These are phyloP conservation scores for Coccomyxa subellipsoidea DNA, from an alignment of 163 green algal species.

Conservation along the genomic window DNA sequence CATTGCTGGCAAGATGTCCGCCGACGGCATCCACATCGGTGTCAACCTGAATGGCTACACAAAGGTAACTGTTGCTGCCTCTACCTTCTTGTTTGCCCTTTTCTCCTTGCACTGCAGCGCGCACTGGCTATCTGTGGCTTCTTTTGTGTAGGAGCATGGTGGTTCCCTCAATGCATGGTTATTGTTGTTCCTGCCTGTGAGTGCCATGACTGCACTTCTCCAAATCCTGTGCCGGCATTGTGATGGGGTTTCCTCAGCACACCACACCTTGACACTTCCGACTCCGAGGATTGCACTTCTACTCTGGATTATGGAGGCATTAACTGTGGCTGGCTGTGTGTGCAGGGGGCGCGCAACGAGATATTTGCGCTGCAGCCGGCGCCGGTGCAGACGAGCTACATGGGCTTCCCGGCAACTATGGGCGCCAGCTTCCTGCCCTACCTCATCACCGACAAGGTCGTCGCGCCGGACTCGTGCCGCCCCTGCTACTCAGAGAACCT, in stretches of 20 bases:
- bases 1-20: slow-evolving; percentile 65
- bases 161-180: too few relatives aligned
- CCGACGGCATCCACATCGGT: slow-evolving; percentile 67
- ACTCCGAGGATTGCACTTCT: too few relatives aligned
- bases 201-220: too few relatives aligned
- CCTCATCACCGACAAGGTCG: slow-evolving; percentile 78
- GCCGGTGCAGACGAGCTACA: slow-evolving; percentile 73
- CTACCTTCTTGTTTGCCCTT: too few relatives aligned
- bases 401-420: slow-evolving; percentile 88
- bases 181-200: too few relatives aligned
- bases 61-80: slow-evolving; percentile 44
- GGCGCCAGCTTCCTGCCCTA: slow-evolving; percentile 78
- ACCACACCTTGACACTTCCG: too few relatives aligned
- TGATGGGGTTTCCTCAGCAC: too few relatives aligned
- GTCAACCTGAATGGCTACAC: slow-evolving; percentile 94
- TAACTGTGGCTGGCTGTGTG: neutral
- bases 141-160: too few relatives aligned
- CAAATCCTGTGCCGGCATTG: too few relatives aligned
- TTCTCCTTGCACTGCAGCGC: too few relatives aligned
- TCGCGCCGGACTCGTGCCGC: slow-evolving; percentile 23
- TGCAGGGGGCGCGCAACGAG: slow-evolving; percentile 68
- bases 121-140: too few relatives aligned
- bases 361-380: slow-evolving; percentile 85
- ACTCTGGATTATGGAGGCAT: neutral
- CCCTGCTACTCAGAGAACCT: slow-evolving; percentile 81